phyloP scores from a whole-genome alignment of 2,329 filamentous ascomycete species.

The Aspergillaceae sp. region DNA sequence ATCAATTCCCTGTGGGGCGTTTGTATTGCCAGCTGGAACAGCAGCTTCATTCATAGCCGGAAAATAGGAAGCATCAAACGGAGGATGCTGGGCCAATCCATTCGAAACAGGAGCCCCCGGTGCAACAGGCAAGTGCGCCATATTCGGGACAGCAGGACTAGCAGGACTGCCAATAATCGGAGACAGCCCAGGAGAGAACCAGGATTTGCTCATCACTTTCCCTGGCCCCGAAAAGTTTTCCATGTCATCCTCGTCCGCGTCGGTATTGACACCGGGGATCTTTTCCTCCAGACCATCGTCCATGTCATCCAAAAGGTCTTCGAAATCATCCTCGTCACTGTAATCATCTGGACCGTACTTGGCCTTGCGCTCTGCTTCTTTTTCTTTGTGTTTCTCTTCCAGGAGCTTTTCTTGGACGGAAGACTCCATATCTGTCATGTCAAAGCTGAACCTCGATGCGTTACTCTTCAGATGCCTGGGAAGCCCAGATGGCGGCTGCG shows the following conservation, averaged over 20 bases:
- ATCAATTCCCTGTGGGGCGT: background rate
- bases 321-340: constrained; percentile 37
- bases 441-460: constrained; percentile 58
- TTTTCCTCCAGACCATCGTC: constrained; percentile 38
- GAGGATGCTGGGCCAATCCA: background rate
- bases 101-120: background rate
- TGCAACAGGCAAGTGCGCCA: background rate
- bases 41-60: background rate
- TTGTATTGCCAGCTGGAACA: background rate
- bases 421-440: constrained; percentile 51
- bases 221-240: constrained; percentile 14
- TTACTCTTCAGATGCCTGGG: constrained; percentile 47
- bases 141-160: constrained; percentile 15
- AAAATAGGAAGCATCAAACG: background rate
- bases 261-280: constrained; percentile 42
- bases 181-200: constrained; percentile 28
- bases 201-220: constrained; percentile 20
- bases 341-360: constrained; percentile 23
- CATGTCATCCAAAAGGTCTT: constrained; percentile 36
- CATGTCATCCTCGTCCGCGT: constrained; percentile 34
- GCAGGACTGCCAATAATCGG: constrained; percentile 28
- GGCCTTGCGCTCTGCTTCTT: constrained; percentile 38
- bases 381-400: constrained; percentile 54
- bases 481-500: constrained; percentile 24
- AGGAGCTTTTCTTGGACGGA: constrained; percentile 52